phyloP scores from a whole-genome alignment of 1,284 basidiomycete species.

The Chalciporus sp. region DNA sequence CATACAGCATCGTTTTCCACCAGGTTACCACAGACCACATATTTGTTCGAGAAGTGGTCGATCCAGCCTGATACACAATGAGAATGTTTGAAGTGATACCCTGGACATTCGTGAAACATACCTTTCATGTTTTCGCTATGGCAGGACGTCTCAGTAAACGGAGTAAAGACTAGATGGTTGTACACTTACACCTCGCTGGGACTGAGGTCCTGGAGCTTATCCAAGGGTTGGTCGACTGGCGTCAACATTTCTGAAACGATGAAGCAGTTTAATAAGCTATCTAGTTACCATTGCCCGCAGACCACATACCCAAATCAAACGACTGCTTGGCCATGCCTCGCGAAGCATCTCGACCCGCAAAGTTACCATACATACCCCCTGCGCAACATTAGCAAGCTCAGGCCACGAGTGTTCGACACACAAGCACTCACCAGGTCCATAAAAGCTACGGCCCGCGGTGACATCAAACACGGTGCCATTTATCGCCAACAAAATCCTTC shows the following conservation, averaged over 20 bases:
- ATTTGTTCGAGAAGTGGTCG: conserved; percentile 88
- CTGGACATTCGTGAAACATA: conserved; percentile 26
- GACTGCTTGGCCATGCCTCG: conserved; percentile 97
- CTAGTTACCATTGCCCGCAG: neutral
- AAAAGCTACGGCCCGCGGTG: conserved; percentile 84
- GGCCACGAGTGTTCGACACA: neutral
- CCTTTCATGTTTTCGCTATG: conserved; percentile 87
- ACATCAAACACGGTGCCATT: conserved; percentile 91
- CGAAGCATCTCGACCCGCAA: conserved; percentile 92
- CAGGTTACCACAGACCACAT: conserved; percentile 82
- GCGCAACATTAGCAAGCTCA: neutral
- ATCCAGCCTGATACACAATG: conserved; percentile 67
- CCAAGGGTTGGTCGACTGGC: conserved; percentile 82
- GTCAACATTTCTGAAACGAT: conserved; percentile 82
- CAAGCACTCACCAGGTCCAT: conserved; percentile 78
- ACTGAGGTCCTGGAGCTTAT: conserved; percentile 78
- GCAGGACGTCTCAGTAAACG: conserved; percentile 8
- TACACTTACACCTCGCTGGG: conserved; percentile 77
- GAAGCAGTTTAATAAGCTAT: neutral
- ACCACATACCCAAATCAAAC: conserved; percentile 76
- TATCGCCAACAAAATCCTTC: conserved; percentile 85
- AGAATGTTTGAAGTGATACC: neutral
- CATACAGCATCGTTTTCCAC: conserved; percentile 68
- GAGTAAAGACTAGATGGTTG: neutral
- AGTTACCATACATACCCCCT: conserved; percentile 95